Evolutionary conservation across 352 stramenopile genomes (phyloP), one percentile per base, ranked within the genome.

Genomic region (Globisporangium perplexum): DNA sequence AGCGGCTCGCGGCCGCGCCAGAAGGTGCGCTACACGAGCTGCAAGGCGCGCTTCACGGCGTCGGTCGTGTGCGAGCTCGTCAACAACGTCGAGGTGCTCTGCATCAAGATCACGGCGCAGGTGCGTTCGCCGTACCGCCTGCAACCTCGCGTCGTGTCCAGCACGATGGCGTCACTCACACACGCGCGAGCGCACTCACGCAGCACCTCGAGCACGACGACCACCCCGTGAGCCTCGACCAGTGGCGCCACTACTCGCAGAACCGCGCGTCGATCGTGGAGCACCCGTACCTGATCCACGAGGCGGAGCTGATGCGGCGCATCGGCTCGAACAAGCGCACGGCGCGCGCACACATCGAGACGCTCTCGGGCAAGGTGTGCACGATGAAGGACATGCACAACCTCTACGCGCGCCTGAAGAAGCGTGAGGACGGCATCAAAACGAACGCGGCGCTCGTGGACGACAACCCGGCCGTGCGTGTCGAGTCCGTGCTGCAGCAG

Each of bases 381-480:
- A 89, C 78, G 23, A 89, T 87, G 73, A 89, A 89, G 49, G 78
- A 87, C 56, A 89, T 87, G 78, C 78, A 89, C 65, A 89, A 89
- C 47, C 46, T 89, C 44, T 87, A 76, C 46, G 69, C 78, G 35
- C 72, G 74, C 3, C 60, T 89, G 14, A 79, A 81, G 62, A 77
- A 78, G 47, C 74, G 74, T 15, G 78, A 89, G 28, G 68, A 82
- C 30, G 50, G 60, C 14, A 77, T 78, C 56, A 77, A 80, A 61
- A 75, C 59, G 39, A 75, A 68, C 45, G 48, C 70, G 49, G 59
- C 59, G 51, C 54, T 71, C 22, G 45, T 68, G 11, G 47, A 61
- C 18, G 47, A 59, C 39, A 59, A 68, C 23, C 51, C 62, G 1
- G 49, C 24, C 38, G 50, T 72, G 26, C 65, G 68, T 10, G 75